Evolutionary conservation across 768 basidiomycete genomes (phyloP), one percentile per base, ranked within the genome.

Genomic region (Phallus indusiatus): DNA sequence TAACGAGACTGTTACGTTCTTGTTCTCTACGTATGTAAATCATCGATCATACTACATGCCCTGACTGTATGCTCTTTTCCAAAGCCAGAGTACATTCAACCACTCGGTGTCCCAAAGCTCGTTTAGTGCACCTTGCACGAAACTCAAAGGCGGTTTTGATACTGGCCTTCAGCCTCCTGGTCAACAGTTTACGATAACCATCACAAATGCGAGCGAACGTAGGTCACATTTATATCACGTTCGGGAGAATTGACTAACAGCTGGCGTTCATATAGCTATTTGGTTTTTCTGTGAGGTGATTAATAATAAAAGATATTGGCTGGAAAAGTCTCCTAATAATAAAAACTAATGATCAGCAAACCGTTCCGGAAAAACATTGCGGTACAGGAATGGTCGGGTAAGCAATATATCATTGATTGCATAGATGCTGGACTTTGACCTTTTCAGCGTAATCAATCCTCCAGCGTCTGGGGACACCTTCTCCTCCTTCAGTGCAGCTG

Each of bases 61-160:
- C 28, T 42, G 42, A n/a, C 42, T 42, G 14, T 4, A n/a, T 14
- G 2, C 42, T 42, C 42, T 42, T 10, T 42, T 11, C 36, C 14
- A 18, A 17, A 22, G 16, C 24, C 36, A 6, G 47, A 77, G 73
- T 22, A 76, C 79, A 1, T 78, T 78, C 59, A 80, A 80, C 67
- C 80, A 83, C 69, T 72, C 73, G 34, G 73, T 84, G 22, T 79
- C 79, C 5, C 80, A 83, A 65, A 78, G 79, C 14, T 66, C 73
- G 0, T 79, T 81, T 61, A 56, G 63, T 12, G 64, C 67, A 53
- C 81, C 81, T 1, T 83, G 80, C 63, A 66, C 73, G 58, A 76
- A 75, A 7, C 11, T 73, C 47, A 35, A 63, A 0, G 73, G 73
- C 18, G 81, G 81, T 14, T 82, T 81, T 55, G 77, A 80, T 68